Evolutionary conservation across 129 eudicot genomes (phyloP).

Genomic region (Flaveria sonorensis): DNA sequence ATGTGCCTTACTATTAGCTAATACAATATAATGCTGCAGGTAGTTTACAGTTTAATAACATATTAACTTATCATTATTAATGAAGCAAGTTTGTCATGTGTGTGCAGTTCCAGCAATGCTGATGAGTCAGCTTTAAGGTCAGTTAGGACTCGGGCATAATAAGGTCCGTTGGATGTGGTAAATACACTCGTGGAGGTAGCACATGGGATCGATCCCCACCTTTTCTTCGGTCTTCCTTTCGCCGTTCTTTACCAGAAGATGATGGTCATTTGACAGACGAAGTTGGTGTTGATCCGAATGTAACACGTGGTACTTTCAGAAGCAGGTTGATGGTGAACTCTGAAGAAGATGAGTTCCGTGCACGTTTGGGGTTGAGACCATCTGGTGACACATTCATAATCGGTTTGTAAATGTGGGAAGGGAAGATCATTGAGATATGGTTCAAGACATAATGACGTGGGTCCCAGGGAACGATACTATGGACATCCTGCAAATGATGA

Average conservation of each 20-base stretch:
- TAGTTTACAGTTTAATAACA: neutral
- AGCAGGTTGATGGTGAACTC: neutral
- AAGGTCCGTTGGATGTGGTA: conserved; percentile 36
- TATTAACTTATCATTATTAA: neutral
- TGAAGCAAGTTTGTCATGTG: conserved; percentile 12
- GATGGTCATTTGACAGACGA: neutral
- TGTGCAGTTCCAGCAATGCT: conserved; percentile 26
- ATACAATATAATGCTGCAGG: neutral
- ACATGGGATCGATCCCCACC: conserved; percentile 36
- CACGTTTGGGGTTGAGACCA: conserved; percentile 31
- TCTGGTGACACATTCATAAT: conserved; percentile 31
- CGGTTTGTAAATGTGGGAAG: conserved; percentile 26
- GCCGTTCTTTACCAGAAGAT: conserved; percentile 19
- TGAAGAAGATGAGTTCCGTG: conserved; percentile 28
- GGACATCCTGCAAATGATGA: conserved; percentile 35
- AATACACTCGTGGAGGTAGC: conserved; percentile 27
- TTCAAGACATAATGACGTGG: conserved; percentile 17
- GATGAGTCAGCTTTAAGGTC: conserved; percentile 27
- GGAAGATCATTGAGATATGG: conserved; percentile 37
- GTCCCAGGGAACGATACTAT: conserved; percentile 37
- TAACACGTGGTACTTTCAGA: conserved; percentile 17
- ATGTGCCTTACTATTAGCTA: neutral
- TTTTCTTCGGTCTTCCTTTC: conserved; percentile 15
- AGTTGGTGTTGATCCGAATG: neutral
- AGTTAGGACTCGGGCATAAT: conserved; percentile 21